Conservation (phyloP, 306 rosid species). For the Luffa aegyptiaca region DNA sequence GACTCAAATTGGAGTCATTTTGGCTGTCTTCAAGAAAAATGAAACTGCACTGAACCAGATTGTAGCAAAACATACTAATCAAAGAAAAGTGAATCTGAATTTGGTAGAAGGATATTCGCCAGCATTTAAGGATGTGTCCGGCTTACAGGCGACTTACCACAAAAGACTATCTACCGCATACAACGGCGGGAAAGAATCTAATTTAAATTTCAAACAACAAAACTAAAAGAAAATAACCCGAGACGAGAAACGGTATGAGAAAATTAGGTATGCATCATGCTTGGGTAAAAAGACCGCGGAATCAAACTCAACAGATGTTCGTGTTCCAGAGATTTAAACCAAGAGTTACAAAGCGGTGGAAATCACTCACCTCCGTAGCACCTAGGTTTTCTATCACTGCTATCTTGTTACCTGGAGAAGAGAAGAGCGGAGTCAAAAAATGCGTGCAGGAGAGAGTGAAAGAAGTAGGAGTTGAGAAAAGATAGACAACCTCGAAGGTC, state of each 20-base stretch:
- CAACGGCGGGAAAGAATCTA: neutral
- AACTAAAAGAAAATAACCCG: neutral
- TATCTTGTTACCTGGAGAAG: conserved; percentile 60
- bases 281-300: neutral
- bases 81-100: neutral
- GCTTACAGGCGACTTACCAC: neutral
- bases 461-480: neutral
- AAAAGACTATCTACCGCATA: neutral
- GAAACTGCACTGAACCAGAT: neutral
- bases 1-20: neutral
- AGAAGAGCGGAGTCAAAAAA: neutral
- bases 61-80: neutral
- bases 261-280: neutral
- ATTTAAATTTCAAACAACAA: neutral
- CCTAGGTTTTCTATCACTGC: conserved; percentile 88
- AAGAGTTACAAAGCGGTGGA: neutral
- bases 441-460: neutral
- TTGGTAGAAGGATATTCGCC: neutral
- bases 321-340: neutral
- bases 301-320: neutral
- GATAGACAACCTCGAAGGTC: conserved; percentile 67
- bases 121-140: neutral
- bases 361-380: conserved; percentile 68
- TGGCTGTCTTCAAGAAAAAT: neutral
- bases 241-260: neutral